phyloP scores from a whole-genome alignment of 257 asterid species.

The Ehretia macrophylla region DNA sequence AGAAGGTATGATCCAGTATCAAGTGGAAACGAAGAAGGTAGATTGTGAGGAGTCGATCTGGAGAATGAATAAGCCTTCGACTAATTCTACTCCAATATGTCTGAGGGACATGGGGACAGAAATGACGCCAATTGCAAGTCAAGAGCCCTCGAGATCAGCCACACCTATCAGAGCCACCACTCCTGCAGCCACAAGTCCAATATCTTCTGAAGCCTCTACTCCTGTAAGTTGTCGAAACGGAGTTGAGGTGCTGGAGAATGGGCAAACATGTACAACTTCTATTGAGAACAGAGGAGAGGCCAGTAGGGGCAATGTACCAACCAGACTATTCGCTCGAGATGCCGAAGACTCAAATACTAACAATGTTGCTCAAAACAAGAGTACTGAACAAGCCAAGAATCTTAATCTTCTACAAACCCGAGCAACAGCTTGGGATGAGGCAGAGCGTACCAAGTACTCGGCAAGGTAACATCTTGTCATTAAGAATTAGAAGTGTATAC shows the following conservation, averaged over 20 bases:
- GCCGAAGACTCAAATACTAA: conserved; percentile 28
- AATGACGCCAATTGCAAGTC: conserved; percentile 92
- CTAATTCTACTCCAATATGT: conserved; percentile 44
- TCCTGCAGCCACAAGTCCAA: conserved; percentile 60
- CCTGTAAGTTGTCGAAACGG: conserved; percentile 47
- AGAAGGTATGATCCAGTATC: conserved; percentile 26
- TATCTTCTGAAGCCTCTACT: conserved; percentile 53
- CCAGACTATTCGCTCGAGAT: conserved; percentile 29
- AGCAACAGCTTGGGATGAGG: conserved; percentile 94
- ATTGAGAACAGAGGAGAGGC: conserved; percentile 31
- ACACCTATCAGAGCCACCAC: conserved; percentile 71
- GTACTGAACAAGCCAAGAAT: conserved; percentile 24
- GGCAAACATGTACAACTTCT: conserved; percentile 23
- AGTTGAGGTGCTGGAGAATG: conserved; percentile 15
- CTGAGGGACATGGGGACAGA: conserved; percentile 98
- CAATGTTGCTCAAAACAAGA: conserved; percentile 11
- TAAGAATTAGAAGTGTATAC: too few relatives aligned
- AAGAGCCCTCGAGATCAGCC: conserved; percentile 87
- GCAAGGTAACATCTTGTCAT: conserved; percentile 73
- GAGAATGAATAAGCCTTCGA: conserved; percentile 59
- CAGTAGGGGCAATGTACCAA: conserved; percentile 24
- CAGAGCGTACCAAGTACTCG: conserved; percentile 81
- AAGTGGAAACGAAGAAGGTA: conserved; percentile 65
- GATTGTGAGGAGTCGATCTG: conserved; percentile 64
- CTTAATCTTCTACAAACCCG: conserved; percentile 60